Percentiles rank a stretch among this genome's conserved stretches.
Conservation (phyloP, 2,329 filamentous ascomycete species). For the Tolypocladium sp. region DNA sequence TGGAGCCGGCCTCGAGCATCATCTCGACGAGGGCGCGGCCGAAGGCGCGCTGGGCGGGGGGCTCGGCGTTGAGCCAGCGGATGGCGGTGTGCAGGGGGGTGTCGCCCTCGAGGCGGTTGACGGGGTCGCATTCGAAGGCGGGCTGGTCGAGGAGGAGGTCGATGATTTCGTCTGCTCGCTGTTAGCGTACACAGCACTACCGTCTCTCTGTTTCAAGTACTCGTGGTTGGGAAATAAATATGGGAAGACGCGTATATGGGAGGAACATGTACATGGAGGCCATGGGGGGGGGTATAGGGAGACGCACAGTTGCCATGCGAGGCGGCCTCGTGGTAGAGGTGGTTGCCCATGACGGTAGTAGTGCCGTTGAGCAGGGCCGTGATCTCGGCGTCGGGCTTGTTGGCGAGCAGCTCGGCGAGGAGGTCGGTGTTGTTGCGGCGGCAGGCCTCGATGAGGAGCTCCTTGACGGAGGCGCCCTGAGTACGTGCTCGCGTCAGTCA, state of each 20-base stretch:
- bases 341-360: slow-evolving; percentile 76
- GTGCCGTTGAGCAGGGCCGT: slow-evolving; percentile 77
- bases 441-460: slow-evolving; percentile 86
- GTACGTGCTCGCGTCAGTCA: background rate
- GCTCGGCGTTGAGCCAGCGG: slow-evolving; percentile 64
- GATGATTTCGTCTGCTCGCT: slow-evolving; percentile 61
- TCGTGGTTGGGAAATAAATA: no score
- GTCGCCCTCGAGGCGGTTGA: slow-evolving; percentile 62
- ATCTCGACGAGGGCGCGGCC: slow-evolving; percentile 64
- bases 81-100: slow-evolving; percentile 74
- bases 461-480: slow-evolving; percentile 75
- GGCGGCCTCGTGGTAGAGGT: slow-evolving; percentile 84
- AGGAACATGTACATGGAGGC: background rate
- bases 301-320: slow-evolving; percentile 75
- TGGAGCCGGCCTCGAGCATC: slow-evolving; percentile 70
- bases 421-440: slow-evolving; percentile 87
- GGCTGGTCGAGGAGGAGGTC: slow-evolving; percentile 77
- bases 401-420: slow-evolving; percentile 62
- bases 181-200: background rate
- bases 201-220: no score
- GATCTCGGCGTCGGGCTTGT: slow-evolving; percentile 53
- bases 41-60: slow-evolving; percentile 52
- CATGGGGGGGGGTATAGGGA: background rate
- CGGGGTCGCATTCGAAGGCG: slow-evolving; percentile 75
- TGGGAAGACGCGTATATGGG: background rate